Base-by-base conservation (phyloP, 768 basidiomycete genomes). In the Paxillus involutus region DNA sequence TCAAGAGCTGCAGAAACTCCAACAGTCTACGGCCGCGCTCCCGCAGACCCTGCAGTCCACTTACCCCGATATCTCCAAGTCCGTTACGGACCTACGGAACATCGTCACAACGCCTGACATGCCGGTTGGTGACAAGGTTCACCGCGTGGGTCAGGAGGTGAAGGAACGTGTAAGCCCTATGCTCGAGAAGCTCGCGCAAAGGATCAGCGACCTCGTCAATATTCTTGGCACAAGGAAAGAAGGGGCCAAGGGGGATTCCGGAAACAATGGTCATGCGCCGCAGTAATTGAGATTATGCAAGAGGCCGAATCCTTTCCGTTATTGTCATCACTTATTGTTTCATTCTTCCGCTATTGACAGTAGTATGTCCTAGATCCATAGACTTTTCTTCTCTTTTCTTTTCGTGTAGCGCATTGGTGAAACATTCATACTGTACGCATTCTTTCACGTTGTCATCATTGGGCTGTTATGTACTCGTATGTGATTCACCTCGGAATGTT, bases 1-100 rank as follows among this genome's bases (percentile, higher is more conserved):
- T 46, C 46, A 63, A 26, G 86, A 91, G 59, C 77, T 92, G 45
- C 79, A 84, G 59, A 85, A 81, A 58, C 74, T 91, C 44, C 81
- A 88, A 64, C 63, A 78, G 9, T 82, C 85, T 12, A 82, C 85
- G 29, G 65, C 78, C 13, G 74, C 80, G 39, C 74, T 88, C 10
- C 85, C 84, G 39, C 72, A 81, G 0, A 80, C 83, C 17, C 73
- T 89, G 57, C 80, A 86, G 46, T 77, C 84, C 29, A 75, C 80
- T 12, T 85, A 82, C 54, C 70, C 76, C 12, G 82, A 84, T 30
- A 65, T 89, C 40, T 73, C 78, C 30, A 71, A 74, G 41, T 76
- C 82, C 3, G 76, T 81, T 52, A 63, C 74, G 16, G 83, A 89
- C 39, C 70, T 91, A 32, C 75, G 76, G 24, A 56, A 63, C 26